These are phyloP conservation scores for Acanthamoeba healyi DNA, from an alignment of 208 protist genomes.

Conservation along the genomic window DNA sequence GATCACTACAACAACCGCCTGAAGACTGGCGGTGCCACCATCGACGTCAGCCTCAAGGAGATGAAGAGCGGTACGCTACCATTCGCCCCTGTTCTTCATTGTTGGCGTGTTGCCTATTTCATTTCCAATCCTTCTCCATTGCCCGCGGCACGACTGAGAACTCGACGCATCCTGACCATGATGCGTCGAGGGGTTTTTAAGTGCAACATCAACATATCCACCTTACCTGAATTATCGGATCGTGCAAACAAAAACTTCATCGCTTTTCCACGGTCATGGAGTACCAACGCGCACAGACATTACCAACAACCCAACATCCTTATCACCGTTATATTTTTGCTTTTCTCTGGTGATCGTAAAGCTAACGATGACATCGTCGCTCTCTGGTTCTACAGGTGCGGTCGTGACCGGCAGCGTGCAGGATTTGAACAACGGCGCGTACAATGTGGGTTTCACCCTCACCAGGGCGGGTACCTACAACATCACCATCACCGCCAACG, in stretches of 20 bases:
- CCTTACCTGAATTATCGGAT: constrained; percentile 29
- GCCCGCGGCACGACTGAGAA: constrained; percentile 23
- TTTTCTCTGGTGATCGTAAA: too few relatives aligned
- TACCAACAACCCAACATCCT: not conserved
- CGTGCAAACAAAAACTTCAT: not conserved
- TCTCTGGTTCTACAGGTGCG: not conserved
- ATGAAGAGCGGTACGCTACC: constrained; percentile 37
- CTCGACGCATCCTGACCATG: constrained; percentile 4
- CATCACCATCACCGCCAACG: constrained; percentile 51
- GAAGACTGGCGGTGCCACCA: not conserved
- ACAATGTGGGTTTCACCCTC: constrained; percentile 64
- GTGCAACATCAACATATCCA: constrained; percentile 28
- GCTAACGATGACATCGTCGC: not conserved
- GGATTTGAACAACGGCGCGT: constrained; percentile 53
- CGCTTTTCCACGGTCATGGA: not conserved
- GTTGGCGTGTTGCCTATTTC: not conserved
- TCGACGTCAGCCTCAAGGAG: constrained; percentile 47
- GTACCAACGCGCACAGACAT: constrained; percentile 48
- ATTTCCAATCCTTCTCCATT: not conserved
- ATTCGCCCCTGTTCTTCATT: not conserved
- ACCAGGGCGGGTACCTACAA: constrained; percentile 36
- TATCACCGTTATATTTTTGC: not conserved
- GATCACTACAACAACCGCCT: constrained; percentile 58
- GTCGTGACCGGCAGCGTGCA: constrained; percentile 7
- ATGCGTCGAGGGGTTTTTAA: not conserved